These are phyloP conservation scores for Mycena vitilis DNA, from an alignment of 768 basidiomycete genomes.

Conservation along the genomic window DNA sequence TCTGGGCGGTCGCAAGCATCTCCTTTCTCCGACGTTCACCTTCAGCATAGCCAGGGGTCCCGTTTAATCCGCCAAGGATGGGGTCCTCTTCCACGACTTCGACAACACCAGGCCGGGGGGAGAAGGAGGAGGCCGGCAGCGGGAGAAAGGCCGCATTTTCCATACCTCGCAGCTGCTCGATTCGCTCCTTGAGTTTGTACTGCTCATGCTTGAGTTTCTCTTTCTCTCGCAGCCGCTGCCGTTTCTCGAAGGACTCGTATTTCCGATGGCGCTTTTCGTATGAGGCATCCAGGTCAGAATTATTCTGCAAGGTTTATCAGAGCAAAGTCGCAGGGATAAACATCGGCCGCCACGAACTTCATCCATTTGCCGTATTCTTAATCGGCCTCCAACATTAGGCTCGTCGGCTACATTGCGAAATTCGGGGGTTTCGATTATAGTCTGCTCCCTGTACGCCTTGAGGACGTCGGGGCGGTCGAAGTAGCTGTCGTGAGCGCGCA, in stretches of 20 bases:
- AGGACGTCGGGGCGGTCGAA: conserved; percentile 85
- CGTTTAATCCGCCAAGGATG: conserved; percentile 48
- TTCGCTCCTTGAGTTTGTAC: conserved; percentile 90
- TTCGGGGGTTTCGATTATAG: conserved; percentile 83
- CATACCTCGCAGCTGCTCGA: conserved; percentile 85
- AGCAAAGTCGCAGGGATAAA: conserved; percentile 20
- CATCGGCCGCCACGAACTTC: conserved; percentile 64
- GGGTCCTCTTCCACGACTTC: conserved; percentile 44
- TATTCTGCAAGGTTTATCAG: conserved; percentile 54
- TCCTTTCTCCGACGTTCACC: conserved; percentile 80
- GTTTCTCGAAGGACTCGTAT: conserved; percentile 88
- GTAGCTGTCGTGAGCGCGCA: conserved; percentile 74
- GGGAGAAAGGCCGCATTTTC: conserved; percentile 76
- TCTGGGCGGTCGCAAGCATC: conserved; percentile 77
- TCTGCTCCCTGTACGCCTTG: conserved; percentile 74
- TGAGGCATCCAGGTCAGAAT: conserved; percentile 82
- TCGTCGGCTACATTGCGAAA: conserved; percentile 61
- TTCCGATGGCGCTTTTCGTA: conserved; percentile 89
- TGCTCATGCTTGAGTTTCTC: conserved; percentile 93
- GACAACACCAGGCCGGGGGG: conserved; percentile 45
- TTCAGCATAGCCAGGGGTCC: conserved; percentile 57
- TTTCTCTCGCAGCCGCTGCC: conserved; percentile 87
- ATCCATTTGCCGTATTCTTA: conserved; percentile 75
- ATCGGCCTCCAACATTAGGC: conserved; percentile 71
- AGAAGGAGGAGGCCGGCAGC: conserved; percentile 69